Base-by-base conservation (phyloP, 257 asterid species). In the Solanum corneliomulleri region DNA sequence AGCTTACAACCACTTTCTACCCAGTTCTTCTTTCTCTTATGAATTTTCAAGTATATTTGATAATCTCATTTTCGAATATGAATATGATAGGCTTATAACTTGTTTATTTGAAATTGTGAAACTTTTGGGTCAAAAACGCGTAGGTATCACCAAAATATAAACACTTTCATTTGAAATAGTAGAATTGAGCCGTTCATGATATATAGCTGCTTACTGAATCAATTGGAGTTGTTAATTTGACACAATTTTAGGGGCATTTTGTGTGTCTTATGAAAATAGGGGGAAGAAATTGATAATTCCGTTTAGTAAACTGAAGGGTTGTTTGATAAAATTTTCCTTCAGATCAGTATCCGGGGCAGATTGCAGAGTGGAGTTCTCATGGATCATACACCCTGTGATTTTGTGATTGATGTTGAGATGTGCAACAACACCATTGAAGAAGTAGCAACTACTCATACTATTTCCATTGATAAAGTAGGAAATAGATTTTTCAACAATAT, bases 341-440 rank as follows among this genome's bases (percentile, higher is more conserved):
- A 11, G 37, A 72, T 71, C 27, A 72, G 41, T 33, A 11, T 71
- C 7, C 25, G 44, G 11, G 44, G n/a, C 23, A 39, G 39, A 74
- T 44, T 72, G 84, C 18, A 23, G 29, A 27, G 81, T 69, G 68
- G 70, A 83, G 78, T 72, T 45, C 18, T 44, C 18, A 93, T 93
- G 94, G 93, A 90, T 89, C 81, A 56, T 71, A 58, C 81, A 74
- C 52, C 81, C 71, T 87, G 89, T 39, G 93, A 94, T 7, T 85
- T 86, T 86, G 88, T 88, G 58, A 89, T 91, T 60, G 95, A 94
- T 88, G 91, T 94, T 29, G 95, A 90, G 80, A 71, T 88, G 47
- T 86, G 89, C 83, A n/a, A 86, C 49, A 86, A 72, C 56, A 23
- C 82, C 44, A 89, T 83, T 85, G 89, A 78, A 83, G 94, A 89